Base-by-base conservation (phyloP, 2,329 filamentous ascomycete genomes). In the Raffaelea ambrosiae region DNA sequence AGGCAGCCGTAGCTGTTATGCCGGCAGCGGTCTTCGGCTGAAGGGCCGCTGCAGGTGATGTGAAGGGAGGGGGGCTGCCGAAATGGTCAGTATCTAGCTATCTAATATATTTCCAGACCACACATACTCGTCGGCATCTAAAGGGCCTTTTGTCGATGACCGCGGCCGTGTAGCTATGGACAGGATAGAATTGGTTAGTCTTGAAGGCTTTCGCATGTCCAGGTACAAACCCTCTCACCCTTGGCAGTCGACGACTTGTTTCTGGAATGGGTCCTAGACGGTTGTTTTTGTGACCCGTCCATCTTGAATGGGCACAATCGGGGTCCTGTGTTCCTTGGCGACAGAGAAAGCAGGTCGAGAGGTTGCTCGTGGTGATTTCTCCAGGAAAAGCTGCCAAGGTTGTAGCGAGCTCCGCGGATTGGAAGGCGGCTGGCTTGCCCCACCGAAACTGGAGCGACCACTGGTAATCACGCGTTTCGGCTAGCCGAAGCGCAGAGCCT, bases 71-170 rank as follows among this genome's bases (percentile, higher is more conserved):
- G 13, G 16, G 7, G 35, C 35, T 38, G 35, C 14, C n/a, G n/a
- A n/a, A n/a, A n/a, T n/a, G n/a, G n/a, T n/a, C n/a, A n/a, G n/a
- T n/a, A n/a, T n/a, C n/a, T n/a, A n/a, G n/a, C n/a, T n/a, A n/a
- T n/a, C n/a, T n/a, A n/a, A n/a, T n/a, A n/a, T 41, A 43, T 41
- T 48, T 19, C 26, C 23, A 40, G 43, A 5, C 49, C 36, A 38
- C 20, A 64, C 81, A 66, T 73, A 91, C 85, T 91, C 84, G 53
- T 83, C 79, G 52, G 71, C 68, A 58, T 93, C 88, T 19, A 95
- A 70, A 4, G 88, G 88, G 1, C 87, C 88, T 63, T 82, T 86
- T 4, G 88, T 93, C 40, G 83, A 77, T 39, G 83, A 80, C 44
- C 84, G 73, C 9, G 83, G 77, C 40, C 82, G 68, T n/a, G 75